Conservation (phyloP, 495 filamentous ascomycete genomes). For the Gamarada debralockiae region DNA sequence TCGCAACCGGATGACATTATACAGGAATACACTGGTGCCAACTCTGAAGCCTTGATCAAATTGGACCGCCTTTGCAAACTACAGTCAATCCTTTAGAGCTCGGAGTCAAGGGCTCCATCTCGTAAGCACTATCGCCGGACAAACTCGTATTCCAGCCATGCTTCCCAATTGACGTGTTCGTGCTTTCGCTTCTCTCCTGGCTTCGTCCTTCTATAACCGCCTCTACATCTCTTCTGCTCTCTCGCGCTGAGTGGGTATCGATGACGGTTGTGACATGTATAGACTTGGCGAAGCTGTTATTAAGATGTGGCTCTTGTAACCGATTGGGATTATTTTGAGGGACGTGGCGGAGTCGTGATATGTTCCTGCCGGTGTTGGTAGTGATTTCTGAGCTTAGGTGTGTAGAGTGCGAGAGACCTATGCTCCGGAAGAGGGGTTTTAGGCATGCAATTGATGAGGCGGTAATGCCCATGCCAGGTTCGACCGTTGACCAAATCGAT, state of each 20-base stretch:
- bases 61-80: too few species aligned
- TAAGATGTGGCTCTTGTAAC: neutral
- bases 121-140: too few species aligned
- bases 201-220: too few species aligned
- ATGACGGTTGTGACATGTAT: neutral
- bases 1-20: too few species aligned
- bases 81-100: too few species aligned
- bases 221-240: too few species aligned
- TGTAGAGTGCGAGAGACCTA: neutral
- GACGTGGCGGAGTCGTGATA: neutral
- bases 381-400: neutral
- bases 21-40: too few species aligned
- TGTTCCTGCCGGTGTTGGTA: neutral
- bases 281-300: neutral
- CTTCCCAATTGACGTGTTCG: too few species aligned
- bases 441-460: constrained; percentile 35
- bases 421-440: constrained; percentile 29
- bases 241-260: neutral
- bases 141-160: too few species aligned
- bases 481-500: constrained; percentile 30
- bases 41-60: too few species aligned
- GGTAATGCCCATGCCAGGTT: constrained; percentile 32
- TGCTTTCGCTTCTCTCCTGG: too few species aligned
- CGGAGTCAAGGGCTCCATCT: too few species aligned
- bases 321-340: neutral